These are phyloP conservation scores for Williopsis jadinii DNA, from an alignment of 1,139 yeast species.

Conservation along the genomic window DNA sequence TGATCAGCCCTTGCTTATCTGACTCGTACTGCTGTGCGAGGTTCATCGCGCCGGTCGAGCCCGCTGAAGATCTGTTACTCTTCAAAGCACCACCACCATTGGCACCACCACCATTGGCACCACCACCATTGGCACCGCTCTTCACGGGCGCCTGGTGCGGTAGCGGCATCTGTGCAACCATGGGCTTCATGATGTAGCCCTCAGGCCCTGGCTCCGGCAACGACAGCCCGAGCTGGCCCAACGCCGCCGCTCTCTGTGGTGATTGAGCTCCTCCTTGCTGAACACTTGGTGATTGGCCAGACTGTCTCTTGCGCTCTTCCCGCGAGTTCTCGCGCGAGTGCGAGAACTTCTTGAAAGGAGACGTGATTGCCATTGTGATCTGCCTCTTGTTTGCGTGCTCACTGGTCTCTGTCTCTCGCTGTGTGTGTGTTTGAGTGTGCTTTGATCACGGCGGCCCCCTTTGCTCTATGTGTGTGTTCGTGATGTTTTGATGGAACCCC, in stretches of 20 bases:
- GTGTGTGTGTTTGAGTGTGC: too few relatives aligned
- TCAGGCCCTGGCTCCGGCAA: slow-evolving; percentile 1
- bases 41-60: slow-evolving; percentile 21
- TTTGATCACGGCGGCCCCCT: too few relatives aligned
- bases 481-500: too few relatives aligned
- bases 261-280: background rate
- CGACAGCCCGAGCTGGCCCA: background rate
- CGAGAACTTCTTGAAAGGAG: slow-evolving; percentile 27
- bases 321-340: slow-evolving; percentile 27
- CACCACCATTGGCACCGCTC: background rate
- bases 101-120: background rate
- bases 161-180: slow-evolving; percentile 1
- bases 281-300: background rate
- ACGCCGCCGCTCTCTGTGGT: background rate
- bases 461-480: too few relatives aligned
- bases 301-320: slow-evolving; percentile 16
- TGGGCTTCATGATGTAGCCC: background rate
- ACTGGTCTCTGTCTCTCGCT: too few relatives aligned
- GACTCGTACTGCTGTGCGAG: slow-evolving; percentile 46
- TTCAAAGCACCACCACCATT: slow-evolving; percentile 10
- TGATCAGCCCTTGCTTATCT: slow-evolving; percentile 38
- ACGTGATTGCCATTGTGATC: slow-evolving; percentile 9
- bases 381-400: too few relatives aligned
- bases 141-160: background rate
- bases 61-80: slow-evolving; percentile 12